Base-by-base conservation (phyloP, 2,329 filamentous ascomycete genomes). In the Metarhizium brunneum region DNA sequence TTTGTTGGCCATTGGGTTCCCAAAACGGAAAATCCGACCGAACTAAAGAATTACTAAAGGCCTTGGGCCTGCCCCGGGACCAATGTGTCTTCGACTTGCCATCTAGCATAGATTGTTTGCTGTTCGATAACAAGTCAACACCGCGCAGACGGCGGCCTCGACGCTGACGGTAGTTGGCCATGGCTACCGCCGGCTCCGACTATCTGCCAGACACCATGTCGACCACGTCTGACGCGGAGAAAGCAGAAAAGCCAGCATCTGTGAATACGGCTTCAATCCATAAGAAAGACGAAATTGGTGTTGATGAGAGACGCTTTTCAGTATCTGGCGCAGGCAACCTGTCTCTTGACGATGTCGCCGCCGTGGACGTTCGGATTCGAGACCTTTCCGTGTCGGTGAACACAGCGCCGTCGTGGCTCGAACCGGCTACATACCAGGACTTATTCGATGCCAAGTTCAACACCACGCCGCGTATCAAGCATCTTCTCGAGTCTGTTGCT, bases 401-500 rank as follows among this genome's bases (percentile, higher is more conserved):
- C 57, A 79, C 81, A 2, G 78, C 81, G 1, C 81, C 82, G 4
- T 79, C 77, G 40, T 73, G 76, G 63, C 63, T 78, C 13, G 75
- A 78, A 11, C 76, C 76, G 0, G 64, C 70, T 1, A 79, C 76
- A 1, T 79, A 78, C 45, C 64, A 68, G 0, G 70, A 73, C 29
- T 67, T 75, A 6, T 67, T 73, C 52, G 68, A 67, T 56, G 60
- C 64, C 55, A 72, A 63, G 45, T 70, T 71, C 58, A 69, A 70
- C 59, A 73, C 70, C 4, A 61, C 60, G 1, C 65, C 72, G 2
- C 64, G 63, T 6, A 69, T 70, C 57, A 82, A 82, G 63, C 68
- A 72, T 6, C 80, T 91, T 11, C 71, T 91, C 10, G 73, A 84
- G 53, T 78, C 80, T 35, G 80, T 90, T 49, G 80, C 79, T 59